A percentile compares a stretch with the other conserved stretches of the same genome.
Evolutionary conservation across 2,329 filamentous ascomycete species (phyloP).

Genomic region (Exophiala lecanii-corni): DNA sequence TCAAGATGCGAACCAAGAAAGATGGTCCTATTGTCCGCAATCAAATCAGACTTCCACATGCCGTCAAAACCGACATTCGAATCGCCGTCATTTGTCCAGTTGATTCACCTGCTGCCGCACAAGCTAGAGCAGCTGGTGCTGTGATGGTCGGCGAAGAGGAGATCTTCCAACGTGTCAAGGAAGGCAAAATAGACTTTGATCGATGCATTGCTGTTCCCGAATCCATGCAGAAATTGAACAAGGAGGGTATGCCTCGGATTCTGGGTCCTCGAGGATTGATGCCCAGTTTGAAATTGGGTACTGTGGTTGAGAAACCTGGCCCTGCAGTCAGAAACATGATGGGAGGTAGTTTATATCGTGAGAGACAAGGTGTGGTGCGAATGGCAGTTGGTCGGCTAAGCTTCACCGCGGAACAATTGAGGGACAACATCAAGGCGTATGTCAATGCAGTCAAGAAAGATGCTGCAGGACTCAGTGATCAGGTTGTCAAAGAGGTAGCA

Average conservation of each 20-base stretch:
- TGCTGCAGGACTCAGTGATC: slow-evolving; percentile 59
- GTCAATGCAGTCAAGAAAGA: slow-evolving; percentile 75
- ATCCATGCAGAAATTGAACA: slow-evolving; percentile 71
- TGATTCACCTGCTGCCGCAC: slow-evolving; percentile 65
- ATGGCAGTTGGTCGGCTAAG: slow-evolving; percentile 88
- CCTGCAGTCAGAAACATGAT: slow-evolving; percentile 74
- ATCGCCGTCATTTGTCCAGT: slow-evolving; percentile 92
- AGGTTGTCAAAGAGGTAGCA: slow-evolving; percentile 63
- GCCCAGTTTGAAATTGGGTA: slow-evolving; percentile 83
- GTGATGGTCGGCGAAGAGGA: slow-evolving; percentile 78
- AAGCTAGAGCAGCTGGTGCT: slow-evolving; percentile 74
- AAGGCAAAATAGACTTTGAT: slow-evolving; percentile 80
- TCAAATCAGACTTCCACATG: slow-evolving; percentile 80
- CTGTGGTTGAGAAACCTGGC: slow-evolving; percentile 76
- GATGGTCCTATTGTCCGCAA: slow-evolving; percentile 84
- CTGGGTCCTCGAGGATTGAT: slow-evolving; percentile 88
- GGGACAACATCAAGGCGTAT: slow-evolving; percentile 75
- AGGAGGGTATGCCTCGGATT: slow-evolving; percentile 72
- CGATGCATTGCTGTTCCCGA: slow-evolving; percentile 79
- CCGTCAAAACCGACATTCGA: slow-evolving; percentile 79
- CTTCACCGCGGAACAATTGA: slow-evolving; percentile 81
- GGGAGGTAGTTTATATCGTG: slow-evolving; percentile 80
- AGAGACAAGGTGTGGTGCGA: slow-evolving; percentile 76
- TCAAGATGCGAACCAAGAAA: slow-evolving; percentile 77
- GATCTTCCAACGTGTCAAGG: slow-evolving; percentile 73